A percentile compares a stretch with the other conserved stretches of the same genome.
Conservation (phyloP, 331 rosid genomes). For the Saraca asoca region DNA sequence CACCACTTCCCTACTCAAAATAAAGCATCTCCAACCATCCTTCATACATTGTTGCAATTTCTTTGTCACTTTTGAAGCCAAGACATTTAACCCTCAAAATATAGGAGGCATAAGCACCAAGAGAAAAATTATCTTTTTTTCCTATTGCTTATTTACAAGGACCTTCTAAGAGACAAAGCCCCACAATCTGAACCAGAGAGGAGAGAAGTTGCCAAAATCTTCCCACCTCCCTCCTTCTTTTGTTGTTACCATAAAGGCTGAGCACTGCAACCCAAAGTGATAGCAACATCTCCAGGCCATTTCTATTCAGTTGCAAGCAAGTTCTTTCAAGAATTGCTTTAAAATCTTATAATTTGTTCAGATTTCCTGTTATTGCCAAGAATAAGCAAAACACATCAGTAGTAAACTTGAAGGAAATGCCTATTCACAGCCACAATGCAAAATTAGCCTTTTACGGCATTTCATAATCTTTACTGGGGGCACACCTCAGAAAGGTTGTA, state of each 20-base stretch:
- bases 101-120: constrained; percentile 9
- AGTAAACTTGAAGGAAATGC: neutral
- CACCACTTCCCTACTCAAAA: constrained; percentile 14
- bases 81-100: constrained; percentile 8
- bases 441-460: constrained; percentile 1
- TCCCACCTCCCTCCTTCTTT: too few species aligned
- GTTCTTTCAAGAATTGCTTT: too few species aligned
- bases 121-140: neutral
- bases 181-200: too few species aligned
- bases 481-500: neutral
- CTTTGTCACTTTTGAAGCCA: constrained; percentile 14
- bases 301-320: too few species aligned
- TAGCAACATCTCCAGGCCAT: too few species aligned
- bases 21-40: constrained; percentile 17
- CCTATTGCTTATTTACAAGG: too few species aligned
- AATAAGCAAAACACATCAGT: neutral
- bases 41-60: constrained; percentile 10
- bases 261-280: too few species aligned
- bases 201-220: too few species aligned
- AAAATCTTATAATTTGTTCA: constrained; percentile 2
- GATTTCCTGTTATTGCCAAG: neutral
- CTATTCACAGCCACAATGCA: neutral
- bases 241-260: too few species aligned
- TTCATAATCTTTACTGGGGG: neutral
- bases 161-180: too few species aligned